A percentile compares a stretch with the other conserved stretches of the same genome.
phyloP scores from a whole-genome alignment of 2,329 filamentous ascomycete species.

The Beauveria sp. region DNA sequence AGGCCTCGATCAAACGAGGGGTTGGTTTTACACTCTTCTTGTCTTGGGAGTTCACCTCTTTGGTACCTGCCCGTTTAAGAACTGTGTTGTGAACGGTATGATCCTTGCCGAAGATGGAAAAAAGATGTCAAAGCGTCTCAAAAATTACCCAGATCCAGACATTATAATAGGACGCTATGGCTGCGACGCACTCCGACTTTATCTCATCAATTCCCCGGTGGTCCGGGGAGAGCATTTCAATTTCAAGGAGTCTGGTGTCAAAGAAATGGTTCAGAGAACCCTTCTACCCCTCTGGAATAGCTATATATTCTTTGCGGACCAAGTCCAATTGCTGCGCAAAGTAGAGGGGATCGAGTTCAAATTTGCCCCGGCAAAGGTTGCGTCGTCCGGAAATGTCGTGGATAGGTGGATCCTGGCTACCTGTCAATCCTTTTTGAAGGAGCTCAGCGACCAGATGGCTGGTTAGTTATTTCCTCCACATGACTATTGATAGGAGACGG shows the following conservation, averaged over 20 bases:
- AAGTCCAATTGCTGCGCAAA: conserved; percentile 82
- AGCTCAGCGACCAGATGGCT: no score
- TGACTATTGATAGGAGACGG: no score
- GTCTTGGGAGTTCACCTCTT: conserved; percentile 86
- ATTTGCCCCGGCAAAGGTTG: conserved; percentile 70
- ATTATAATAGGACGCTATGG: conserved; percentile 83
- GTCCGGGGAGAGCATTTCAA: conserved; percentile 83
- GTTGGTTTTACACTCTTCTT: conserved; percentile 93
- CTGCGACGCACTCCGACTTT: conserved; percentile 86
- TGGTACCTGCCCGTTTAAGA: conserved; percentile 79
- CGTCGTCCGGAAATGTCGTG: conserved; percentile 78
- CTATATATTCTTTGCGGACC: conserved; percentile 92
- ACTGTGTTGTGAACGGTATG: conserved; percentile 93
- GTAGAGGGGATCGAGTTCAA: conserved; percentile 66
- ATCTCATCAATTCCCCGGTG: conserved; percentile 93
- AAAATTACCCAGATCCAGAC: conserved; percentile 88
- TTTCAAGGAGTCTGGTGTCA: conserved; percentile 88
- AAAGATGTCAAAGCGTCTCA: conserved; percentile 96
- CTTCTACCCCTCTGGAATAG: conserved; percentile 91
- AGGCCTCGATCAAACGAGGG: conserved; percentile 85
- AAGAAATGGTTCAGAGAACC: conserved; percentile 90
- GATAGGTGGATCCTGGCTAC: conserved; percentile 92
- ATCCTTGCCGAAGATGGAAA: conserved; percentile 92
- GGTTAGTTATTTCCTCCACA: no score
- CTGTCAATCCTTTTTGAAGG: conserved; percentile 77